Evolutionary conservation across 495 filamentous ascomycete genomes (phyloP), one percentile per base, ranked within the genome.

Genomic region (Tuber melanosporum): DNA sequence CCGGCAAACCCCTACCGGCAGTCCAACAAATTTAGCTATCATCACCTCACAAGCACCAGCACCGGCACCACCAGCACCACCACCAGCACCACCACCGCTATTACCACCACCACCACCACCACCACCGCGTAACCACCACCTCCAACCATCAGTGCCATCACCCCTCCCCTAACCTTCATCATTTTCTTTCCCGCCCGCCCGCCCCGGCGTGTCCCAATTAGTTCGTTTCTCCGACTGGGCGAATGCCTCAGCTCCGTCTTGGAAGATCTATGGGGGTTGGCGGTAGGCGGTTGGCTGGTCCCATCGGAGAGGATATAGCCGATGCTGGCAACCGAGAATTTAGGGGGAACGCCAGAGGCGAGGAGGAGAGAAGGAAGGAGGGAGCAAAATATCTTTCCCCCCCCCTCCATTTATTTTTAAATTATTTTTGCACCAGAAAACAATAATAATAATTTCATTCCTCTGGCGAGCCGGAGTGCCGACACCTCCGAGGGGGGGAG

Each of bases 241-340:
- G 46, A 71, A 62, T 62, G 47, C 47, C 72, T 76, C 73, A 77
- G 74, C 73, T 77, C 36, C 74, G 74, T 43, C 74, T 76, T 76
- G 74, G 69, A 62, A 62, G 52, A 62, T 62, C 52, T 62, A 72
- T 72, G 47, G 73, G 69, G 72, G 49, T 74, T 71, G 70, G 36
- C 75, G 78, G 77, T 75, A 78, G 76, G 76, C 46, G 78, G 77
- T 75, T 79, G 76, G 76, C 46, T 77, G 76, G 77, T 36, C 47
- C 71, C 49, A 70, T 75, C 77, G 77, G 78, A 47, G 75, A 78
- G 72, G 78, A 80, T 80, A 80, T 80, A 80, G 77, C 77, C 78
- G 77, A 80, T 80, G 78, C 78, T 80, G 78, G 78, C 74, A 80
- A 80, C 78, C 78, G 78, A 80, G 77, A 73, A 74, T 80, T 77